Base-by-base conservation (phyloP, 2,329 filamentous ascomycete genomes). In the Aspergillus pseudoglaucus region DNA sequence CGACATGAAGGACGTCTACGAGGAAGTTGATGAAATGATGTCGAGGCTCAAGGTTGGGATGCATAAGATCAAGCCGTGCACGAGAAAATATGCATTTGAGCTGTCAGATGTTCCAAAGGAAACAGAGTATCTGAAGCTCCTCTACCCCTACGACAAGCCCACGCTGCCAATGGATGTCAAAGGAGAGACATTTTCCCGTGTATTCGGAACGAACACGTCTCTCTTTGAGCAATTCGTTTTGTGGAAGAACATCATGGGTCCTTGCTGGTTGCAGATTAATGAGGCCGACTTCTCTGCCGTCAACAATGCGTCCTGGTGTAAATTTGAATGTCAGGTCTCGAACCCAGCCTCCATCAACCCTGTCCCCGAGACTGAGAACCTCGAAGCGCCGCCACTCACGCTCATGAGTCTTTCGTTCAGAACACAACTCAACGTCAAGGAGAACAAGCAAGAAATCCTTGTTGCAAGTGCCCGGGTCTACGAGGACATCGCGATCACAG, bases 241-340 rank as follows among this genome's bases (percentile, higher is more conserved):
- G 4, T 96, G 90, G 87, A 97, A 96, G 73, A 95, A 95, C 63
- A 88, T 98, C 59, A 98, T 96, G 91, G 93, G 93, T 1, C 93
- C 93, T 25, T 97, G 93, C 67, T 98, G 93, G 93, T 79, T 98
- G 41, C 90, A 85, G 63, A 93, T 98, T 47, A 80, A 90, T 55
- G 85, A 87, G 56, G 87, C 87, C 25, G 84, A 96, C 65, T 96
- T 95, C 64, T 79, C 80, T 15, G 77, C 86, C 5, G 78, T 97
- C 56, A 91, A 89, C 68, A 96, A 96, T 59, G 87, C 90, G 9
- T 98, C 93, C 0, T 93, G 94, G 80, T 96, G 93, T 76, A 97
- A 96, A 69, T 81, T 98, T 9, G 93, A 98, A 69, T 83, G 95
- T 43, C 80, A 87, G 58, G 86, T 90, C 42, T 79, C 81, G 32